Base-by-base conservation (phyloP, 2,329 filamentous ascomycete genomes). In the Aspergillus floridensis region DNA sequence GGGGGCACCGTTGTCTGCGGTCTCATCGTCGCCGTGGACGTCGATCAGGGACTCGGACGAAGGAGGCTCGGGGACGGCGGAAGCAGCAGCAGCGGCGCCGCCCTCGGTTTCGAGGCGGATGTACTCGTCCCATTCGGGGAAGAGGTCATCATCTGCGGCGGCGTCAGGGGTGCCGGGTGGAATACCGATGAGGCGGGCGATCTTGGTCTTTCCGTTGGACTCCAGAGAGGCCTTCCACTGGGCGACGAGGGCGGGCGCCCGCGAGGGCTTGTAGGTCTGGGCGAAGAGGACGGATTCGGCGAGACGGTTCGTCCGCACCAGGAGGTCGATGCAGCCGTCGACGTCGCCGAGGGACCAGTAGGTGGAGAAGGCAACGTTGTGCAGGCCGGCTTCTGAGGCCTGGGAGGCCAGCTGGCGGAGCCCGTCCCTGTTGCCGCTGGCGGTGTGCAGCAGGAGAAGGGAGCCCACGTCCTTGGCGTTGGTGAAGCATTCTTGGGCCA, bases 121-220 rank as follows among this genome's bases (percentile, higher is more conserved):
- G 81, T 91, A 97, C 76, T 95, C 89, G 4, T 96, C 90, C 95
- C 95, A 99, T 70, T 97, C 92, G 0, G 93, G 93, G 79, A 99
- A 99, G 67, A 99, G 83, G 2, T 96, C 93, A 46, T 89, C 89
- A 61, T 86, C 84, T 6, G 80, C 63, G n/a, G 65, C 59, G 38
- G 69, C 62, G 61, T 83, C 82, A 2, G 77, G 78, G 60, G 92
- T 91, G 67, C 90, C 88, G 0, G 86, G 90, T 0, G 95, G 95
- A 0, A 91, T 84, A 61, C 90, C 93, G 56, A 99, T 84, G 53
- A 92, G 82, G 78, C 93, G 89, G 11, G 90, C 86, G 4, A 98
- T 89, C 66, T 95, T 91, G 11, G 83, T 85, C 81, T 96, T 96
- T 74, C 93, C 93, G 56, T 82, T 84, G 78, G 91, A 91, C 74